phyloP scores from a whole-genome alignment of 208 protist genomes.

The Leishmania tropica region DNA sequence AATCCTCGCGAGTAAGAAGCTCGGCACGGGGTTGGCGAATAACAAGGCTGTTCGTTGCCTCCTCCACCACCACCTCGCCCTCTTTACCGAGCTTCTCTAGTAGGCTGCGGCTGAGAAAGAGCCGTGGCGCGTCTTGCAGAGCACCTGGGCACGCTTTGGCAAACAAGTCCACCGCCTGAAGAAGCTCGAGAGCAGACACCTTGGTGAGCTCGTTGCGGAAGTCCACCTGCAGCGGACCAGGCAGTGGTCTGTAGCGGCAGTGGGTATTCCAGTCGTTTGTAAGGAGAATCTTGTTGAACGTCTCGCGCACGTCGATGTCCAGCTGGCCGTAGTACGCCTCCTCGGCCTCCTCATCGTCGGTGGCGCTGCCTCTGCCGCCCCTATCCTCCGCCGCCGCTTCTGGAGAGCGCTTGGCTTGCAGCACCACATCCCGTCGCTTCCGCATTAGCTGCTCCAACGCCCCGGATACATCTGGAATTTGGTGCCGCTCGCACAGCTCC shows the following conservation, averaged over 20 bases:
- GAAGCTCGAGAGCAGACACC: slow-evolving; percentile 57
- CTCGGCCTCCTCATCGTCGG: slow-evolving; percentile 17
- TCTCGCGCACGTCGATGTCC: slow-evolving; percentile 81
- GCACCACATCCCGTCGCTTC: slow-evolving; percentile 23
- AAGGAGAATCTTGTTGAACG: slow-evolving; percentile 48
- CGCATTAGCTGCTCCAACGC: slow-evolving; percentile 31
- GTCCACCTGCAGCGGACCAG: slow-evolving; percentile 68
- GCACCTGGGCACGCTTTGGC: slow-evolving; percentile 51
- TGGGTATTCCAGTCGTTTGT: slow-evolving; percentile 64
- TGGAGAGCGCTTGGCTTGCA: not conserved
- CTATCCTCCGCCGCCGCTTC: not conserved
- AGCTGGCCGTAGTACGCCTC: slow-evolving; percentile 52
- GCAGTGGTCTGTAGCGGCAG: slow-evolving; percentile 55
- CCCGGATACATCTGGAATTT: slow-evolving; percentile 59
- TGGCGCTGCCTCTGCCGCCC: not conserved
- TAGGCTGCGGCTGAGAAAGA: slow-evolving; percentile 54
- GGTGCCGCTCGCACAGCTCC: slow-evolving; percentile 42
- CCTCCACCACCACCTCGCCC: slow-evolving; percentile 62
- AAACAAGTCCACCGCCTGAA: slow-evolving; percentile 66
- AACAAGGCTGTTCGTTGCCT: slow-evolving; percentile 31
- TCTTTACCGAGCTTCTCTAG: slow-evolving; percentile 56
- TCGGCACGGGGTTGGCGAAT: slow-evolving; percentile 41
- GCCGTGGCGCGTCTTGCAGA: slow-evolving; percentile 32
- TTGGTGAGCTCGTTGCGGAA: slow-evolving; percentile 63
- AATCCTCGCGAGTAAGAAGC: slow-evolving; percentile 51